Evolutionary conservation across 495 filamentous ascomycete species (phyloP).

Genomic region (Friedmanniomyces endolithicus): DNA sequence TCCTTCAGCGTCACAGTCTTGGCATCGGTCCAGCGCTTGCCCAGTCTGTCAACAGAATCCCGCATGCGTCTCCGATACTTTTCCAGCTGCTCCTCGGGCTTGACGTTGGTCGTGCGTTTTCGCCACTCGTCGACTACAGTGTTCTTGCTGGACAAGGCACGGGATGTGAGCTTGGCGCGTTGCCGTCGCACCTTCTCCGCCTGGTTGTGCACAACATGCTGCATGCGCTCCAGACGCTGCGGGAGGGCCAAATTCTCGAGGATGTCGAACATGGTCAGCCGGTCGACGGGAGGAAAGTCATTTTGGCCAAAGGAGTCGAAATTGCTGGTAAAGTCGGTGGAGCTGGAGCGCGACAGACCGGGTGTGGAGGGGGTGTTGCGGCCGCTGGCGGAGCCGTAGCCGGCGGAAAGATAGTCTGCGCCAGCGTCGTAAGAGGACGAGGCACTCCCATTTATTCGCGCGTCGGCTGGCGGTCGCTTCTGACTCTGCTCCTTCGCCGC

Average conservation of each 20-base stretch:
- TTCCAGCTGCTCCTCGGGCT: constrained; percentile 75
- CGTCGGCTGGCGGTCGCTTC: constrained; percentile 1
- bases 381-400: background rate
- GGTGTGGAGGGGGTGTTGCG: constrained; percentile 11
- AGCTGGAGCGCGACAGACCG: constrained; percentile 54
- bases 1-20: constrained; percentile 78
- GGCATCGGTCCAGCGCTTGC: constrained; percentile 74
- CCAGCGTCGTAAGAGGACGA: background rate
- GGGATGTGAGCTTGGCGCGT: constrained; percentile 56
- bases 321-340: constrained; percentile 55
- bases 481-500: constrained; percentile 10
- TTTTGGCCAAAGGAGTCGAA: constrained; percentile 75
- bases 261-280: constrained; percentile 80
- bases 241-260: constrained; percentile 88
- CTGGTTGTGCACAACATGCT: constrained; percentile 64
- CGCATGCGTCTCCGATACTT: constrained; percentile 82
- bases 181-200: constrained; percentile 74
- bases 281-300: constrained; percentile 74
- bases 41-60: constrained; percentile 71
- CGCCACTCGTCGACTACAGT: constrained; percentile 82
- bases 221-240: constrained; percentile 76
- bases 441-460: background rate
- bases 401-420: constrained; percentile 14
- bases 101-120: constrained; percentile 45
- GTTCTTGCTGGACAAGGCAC: constrained; percentile 46